Percentiles rank a stretch among this genome's conserved stretches.
Conservation (phyloP, 495 filamentous ascomycete genomes). For the Hypoxylon rickii region DNA sequence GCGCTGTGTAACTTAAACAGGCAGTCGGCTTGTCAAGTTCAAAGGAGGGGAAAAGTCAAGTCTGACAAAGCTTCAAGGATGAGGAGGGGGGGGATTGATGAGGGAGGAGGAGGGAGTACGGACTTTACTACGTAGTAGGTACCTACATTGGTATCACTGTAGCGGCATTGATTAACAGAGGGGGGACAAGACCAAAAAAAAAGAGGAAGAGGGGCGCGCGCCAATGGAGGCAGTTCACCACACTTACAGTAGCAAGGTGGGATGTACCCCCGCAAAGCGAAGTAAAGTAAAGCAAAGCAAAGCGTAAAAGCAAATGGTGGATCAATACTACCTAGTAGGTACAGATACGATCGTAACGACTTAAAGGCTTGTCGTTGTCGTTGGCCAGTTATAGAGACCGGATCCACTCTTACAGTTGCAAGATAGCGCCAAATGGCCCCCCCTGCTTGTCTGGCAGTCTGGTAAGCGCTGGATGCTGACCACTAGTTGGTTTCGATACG, state of each 20-base stretch:
- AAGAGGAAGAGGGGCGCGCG: too few relatives aligned
- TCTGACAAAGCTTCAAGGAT: background rate
- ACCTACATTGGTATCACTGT: background rate
- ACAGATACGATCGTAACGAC: too few relatives aligned
- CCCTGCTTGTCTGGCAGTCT: conserved; percentile 28
- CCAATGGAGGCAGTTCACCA: too few relatives aligned
- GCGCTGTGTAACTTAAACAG: conserved; percentile 25
- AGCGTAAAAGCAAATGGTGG: too few relatives aligned
- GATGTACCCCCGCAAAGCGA: conserved; percentile 17
- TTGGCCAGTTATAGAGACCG: conserved; percentile 25
- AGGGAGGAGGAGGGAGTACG: conserved; percentile 7
- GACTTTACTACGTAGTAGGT: too few relatives aligned
- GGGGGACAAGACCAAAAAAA: too few relatives aligned
- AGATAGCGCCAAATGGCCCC: conserved; percentile 15
- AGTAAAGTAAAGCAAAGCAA: conserved; percentile 5
- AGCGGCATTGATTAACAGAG: too few relatives aligned
- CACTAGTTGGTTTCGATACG: conserved; percentile 22
- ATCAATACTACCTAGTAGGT: too few relatives aligned
- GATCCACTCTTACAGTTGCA: conserved; percentile 25
- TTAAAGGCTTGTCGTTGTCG: too few relatives aligned
- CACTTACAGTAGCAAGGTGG: conserved; percentile 6
- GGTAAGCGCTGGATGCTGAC: conserved; percentile 31
- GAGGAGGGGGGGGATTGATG: background rate
- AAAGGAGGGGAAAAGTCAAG: conserved; percentile 23
- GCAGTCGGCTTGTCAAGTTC: conserved; percentile 6